phyloP scores from a whole-genome alignment of 805 yeast species.

The Zygoascus biomembranicola region DNA sequence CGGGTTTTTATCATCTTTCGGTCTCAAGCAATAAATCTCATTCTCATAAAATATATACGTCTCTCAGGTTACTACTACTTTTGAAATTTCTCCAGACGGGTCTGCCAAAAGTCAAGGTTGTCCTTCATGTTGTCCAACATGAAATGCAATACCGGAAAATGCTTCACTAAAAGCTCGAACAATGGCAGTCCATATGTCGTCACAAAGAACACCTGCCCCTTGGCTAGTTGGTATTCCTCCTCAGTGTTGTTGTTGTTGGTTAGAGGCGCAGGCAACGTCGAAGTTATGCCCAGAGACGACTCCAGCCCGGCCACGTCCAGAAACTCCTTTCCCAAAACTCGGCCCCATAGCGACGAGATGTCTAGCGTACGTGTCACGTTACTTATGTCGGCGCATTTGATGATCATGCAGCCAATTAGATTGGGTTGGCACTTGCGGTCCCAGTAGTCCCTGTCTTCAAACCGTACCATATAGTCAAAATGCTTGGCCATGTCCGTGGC shows the following conservation, averaged over 20 bases:
- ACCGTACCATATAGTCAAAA: constrained; percentile 50
- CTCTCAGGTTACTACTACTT: too few species aligned
- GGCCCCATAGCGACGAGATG: constrained; percentile 81
- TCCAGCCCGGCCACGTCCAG: constrained; percentile 55
- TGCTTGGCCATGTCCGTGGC: constrained; percentile 95
- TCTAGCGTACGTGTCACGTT: constrained; percentile 78
- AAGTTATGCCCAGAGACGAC: constrained; percentile 23
- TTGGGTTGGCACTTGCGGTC: not conserved
- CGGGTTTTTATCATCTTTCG: too few species aligned
- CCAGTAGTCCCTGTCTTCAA: constrained; percentile 17
- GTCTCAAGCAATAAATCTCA: too few species aligned
- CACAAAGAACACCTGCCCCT: constrained; percentile 78
- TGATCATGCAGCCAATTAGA: constrained; percentile 41
- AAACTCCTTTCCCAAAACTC: constrained; percentile 69
- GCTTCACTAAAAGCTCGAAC: constrained; percentile 53
- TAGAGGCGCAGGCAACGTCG: not conserved
- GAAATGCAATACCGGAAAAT: constrained; percentile 39
- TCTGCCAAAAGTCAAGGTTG: constrained; percentile 11
- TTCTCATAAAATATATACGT: too few species aligned
- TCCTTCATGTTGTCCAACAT: constrained; percentile 17
- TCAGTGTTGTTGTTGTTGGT: not conserved
- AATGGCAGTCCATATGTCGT: constrained; percentile 71
- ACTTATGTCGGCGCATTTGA: constrained; percentile 93
- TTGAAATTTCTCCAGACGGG: not conserved
- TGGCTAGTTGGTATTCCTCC: constrained; percentile 34